Evolutionary conservation across 352 stramenopile species (phyloP), one percentile per base, ranked within the genome.

Genomic region (Pilasporangium apinafurcum): DNA sequence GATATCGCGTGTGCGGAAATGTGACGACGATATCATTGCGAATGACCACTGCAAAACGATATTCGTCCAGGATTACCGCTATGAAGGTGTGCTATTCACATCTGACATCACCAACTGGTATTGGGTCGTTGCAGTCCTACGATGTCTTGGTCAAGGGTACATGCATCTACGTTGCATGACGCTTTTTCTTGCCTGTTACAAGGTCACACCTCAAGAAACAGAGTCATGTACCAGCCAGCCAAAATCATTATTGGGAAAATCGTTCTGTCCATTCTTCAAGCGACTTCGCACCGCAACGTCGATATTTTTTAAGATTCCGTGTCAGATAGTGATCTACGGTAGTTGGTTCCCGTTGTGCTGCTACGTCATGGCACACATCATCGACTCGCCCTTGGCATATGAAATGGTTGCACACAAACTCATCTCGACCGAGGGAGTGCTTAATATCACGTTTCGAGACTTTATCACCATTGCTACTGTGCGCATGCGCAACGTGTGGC

Each of bases 271-370:
- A n/a, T n/a, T 51, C 14, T 21, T 21, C 5, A 17, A 17, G 4
- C 39, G 33, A 2, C 1, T 56, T 1, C 1, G 14, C 8, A 35
- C 20, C 0, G 52, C 48, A 0, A n/a, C 52, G 4, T 49, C 45
- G 13, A 61, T 51, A 10, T 17, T 62, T 14, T 55, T 68, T 8
- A 18, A 55, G 39, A 25, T 72, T 0, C 62, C 62, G 8, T 65
- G 57, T 22, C 62, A 72, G 39, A 47, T 62, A 1, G 44, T 65
- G 13, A 42, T 65, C 16, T 72, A 69, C 33, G 62, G 62, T 2
- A 65, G 48, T 8, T n/a, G 56, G 8, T 28, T 67, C 18, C 62
- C 62, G 1, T 59, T 73, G 13, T 9, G 20, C 1, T 69, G 59
- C 37, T 73, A 73, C 44, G 33, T 48, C 0, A 1, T 67, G 3